Evolutionary conservation across 768 basidiomycete genomes (phyloP).

Genomic region (Mycena vulgaris): DNA sequence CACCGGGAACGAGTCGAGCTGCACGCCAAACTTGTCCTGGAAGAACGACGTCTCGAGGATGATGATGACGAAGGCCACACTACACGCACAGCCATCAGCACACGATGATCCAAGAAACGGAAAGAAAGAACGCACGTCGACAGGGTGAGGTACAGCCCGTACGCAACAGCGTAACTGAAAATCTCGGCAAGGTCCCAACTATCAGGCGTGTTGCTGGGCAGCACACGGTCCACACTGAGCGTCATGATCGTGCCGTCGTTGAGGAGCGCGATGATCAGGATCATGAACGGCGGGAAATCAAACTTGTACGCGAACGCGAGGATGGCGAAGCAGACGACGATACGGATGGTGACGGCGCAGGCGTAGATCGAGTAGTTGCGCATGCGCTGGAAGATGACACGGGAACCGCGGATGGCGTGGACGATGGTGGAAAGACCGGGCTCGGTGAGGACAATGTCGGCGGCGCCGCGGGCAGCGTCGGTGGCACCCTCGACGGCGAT

Average conservation of each 20-base stretch:
- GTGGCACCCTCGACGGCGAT: conserved; percentile 99
- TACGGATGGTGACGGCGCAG: conserved; percentile 97
- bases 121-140: conserved; percentile 78
- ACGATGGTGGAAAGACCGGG: conserved; percentile 99
- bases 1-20: conserved; percentile 58
- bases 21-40: conserved; percentile 87
- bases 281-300: conserved; percentile 99
- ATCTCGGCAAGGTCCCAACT: conserved; percentile 98
- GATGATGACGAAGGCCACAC: conserved; percentile 84
- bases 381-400: conserved; percentile 99
- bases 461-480: conserved; percentile 98
- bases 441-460: conserved; percentile 97
- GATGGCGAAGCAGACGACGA: conserved; percentile 97
- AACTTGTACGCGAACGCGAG: conserved; percentile 97
- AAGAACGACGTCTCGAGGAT: conserved; percentile 94
- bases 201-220: conserved; percentile 94
- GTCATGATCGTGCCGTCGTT: conserved; percentile 99
- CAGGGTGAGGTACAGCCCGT: conserved; percentile 92
- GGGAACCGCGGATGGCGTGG: conserved; percentile 97
- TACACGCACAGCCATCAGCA: conserved; percentile 42
- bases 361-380: conserved; percentile 99
- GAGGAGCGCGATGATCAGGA: conserved; percentile 95
- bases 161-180: conserved; percentile 95
- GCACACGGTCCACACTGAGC: conserved; percentile 93
- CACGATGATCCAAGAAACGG: conserved; percentile 33